Percentiles rank a stretch among this genome's conserved stretches.
Conservation (phyloP, 2,329 filamentous ascomycete species). For the Phialemoniopsis sp. region DNA sequence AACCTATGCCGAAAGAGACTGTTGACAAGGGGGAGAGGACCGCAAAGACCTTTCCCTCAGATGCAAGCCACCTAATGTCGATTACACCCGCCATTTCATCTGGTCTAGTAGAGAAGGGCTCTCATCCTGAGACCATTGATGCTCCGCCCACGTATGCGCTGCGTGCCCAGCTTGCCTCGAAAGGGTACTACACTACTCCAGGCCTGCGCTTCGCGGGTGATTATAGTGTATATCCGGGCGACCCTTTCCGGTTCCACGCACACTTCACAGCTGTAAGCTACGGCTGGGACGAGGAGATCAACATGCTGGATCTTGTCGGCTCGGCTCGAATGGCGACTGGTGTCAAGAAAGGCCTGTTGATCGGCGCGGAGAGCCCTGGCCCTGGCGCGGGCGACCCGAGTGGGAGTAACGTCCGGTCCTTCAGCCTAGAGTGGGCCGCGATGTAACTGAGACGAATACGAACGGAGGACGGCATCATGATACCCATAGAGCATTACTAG, state of each 20-base stretch:
- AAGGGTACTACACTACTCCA: slow-evolving; percentile 83
- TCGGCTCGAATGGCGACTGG: slow-evolving; percentile 87
- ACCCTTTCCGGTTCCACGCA: slow-evolving; percentile 90
- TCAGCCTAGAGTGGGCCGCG: slow-evolving; percentile 90
- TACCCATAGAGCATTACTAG: too few species aligned
- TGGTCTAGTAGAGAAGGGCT: slow-evolving; percentile 13
- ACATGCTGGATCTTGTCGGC: slow-evolving; percentile 78
- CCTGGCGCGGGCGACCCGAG: background rate
- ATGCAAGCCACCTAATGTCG: too few species aligned
- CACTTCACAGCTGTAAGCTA: slow-evolving; percentile 86
- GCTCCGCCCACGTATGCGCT: slow-evolving; percentile 62
- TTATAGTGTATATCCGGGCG: slow-evolving; percentile 92
- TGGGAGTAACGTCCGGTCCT: slow-evolving; percentile 53
- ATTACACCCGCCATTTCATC: slow-evolving; percentile 32
- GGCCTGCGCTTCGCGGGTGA: slow-evolving; percentile 92
- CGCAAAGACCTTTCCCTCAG: too few species aligned
- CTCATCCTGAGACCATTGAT: slow-evolving; percentile 10
- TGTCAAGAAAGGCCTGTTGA: slow-evolving; percentile 91
- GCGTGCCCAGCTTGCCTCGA: slow-evolving; percentile 73
- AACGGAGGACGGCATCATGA: too few species aligned
- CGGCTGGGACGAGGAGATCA: slow-evolving; percentile 83
- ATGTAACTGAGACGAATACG: slow-evolving; percentile 53
- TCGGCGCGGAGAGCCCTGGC: slow-evolving; percentile 61
- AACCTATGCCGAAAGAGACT: too few species aligned
- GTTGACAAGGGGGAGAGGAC: too few species aligned